Conservation (phyloP, 306 rosid genomes). For the Alnus glutinosa region DNA sequence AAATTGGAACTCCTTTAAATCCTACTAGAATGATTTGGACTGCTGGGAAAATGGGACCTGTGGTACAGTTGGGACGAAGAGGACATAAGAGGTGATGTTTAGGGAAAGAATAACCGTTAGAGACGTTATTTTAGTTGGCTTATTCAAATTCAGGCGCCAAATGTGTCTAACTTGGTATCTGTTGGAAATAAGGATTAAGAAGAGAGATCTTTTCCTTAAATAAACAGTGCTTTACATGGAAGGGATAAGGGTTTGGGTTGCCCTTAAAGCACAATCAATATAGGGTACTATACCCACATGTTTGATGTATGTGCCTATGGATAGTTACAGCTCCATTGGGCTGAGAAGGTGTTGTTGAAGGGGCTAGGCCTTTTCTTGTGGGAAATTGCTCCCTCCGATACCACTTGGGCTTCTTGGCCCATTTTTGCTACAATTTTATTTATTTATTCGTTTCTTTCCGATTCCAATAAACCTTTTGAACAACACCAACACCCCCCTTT, state of each 20-base stretch:
- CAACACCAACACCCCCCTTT: too few species aligned
- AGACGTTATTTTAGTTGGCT: conserved; percentile 41
- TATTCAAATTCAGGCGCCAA: conserved; percentile 59
- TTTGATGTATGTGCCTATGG: conserved; percentile 33
- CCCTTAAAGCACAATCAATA: conserved; percentile 76
- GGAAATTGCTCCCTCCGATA: neutral
- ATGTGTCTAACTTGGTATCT: conserved; percentile 32
- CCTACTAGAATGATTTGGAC: conserved; percentile 41
- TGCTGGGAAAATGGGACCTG: conserved; percentile 35
- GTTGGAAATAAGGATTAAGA: conserved; percentile 9
- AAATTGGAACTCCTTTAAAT: conserved; percentile 36
- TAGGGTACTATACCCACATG: conserved; percentile 21
- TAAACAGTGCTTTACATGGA: conserved; percentile 64
- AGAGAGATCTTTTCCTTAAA: neutral
- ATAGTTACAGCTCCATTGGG: conserved; percentile 29
- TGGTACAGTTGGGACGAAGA: conserved; percentile 44
- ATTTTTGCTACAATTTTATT: neutral
- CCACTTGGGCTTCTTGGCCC: neutral
- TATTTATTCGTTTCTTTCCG: neutral
- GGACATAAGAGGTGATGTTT: conserved; percentile 37
- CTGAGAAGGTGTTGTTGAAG: conserved; percentile 3
- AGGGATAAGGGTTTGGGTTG: conserved; percentile 65
- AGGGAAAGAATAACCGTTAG: conserved; percentile 38
- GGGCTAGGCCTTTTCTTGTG: neutral
- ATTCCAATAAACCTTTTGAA: neutral